Percentiles rank a stretch among this genome's conserved stretches.
These are phyloP conservation scores for Nepenthes mirabilis DNA, from an alignment of 148 eudicot species.

Conservation along the genomic window DNA sequence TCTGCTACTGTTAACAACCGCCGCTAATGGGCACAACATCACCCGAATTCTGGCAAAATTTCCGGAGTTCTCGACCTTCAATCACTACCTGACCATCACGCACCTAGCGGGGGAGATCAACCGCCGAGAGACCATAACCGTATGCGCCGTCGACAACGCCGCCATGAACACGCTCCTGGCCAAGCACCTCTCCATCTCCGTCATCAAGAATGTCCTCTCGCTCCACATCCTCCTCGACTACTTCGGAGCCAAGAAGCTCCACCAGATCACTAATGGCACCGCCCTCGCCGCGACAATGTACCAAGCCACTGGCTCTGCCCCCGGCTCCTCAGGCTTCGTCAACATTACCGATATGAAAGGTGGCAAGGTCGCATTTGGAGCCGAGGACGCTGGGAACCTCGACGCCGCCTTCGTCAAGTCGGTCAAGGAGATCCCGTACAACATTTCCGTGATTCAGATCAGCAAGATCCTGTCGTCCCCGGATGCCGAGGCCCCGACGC, in stretches of 20 bases:
- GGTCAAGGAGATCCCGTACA: conserved; percentile 58
- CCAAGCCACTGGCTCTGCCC: conserved; percentile 85
- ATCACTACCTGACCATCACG: conserved; percentile 77
- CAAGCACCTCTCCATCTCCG: conserved; percentile 44
- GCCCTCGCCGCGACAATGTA: conserved; percentile 89
- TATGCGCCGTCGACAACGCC: conserved; percentile 75
- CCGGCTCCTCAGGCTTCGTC: conserved; percentile 76
- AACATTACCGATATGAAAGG: conserved; percentile 77
- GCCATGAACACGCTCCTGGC: conserved; percentile 37
- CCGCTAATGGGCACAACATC: conserved; percentile 54
- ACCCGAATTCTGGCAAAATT: conserved; percentile 44
- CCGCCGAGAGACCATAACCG: conserved; percentile 67
- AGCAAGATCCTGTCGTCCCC: conserved; percentile 35
- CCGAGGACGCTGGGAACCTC: conserved; percentile 25
- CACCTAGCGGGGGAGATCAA: conserved; percentile 90
- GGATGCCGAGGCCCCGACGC: conserved; percentile 65
- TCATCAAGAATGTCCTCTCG: conserved; percentile 61
- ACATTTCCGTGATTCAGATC: conserved; percentile 71
- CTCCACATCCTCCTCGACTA: conserved; percentile 85
- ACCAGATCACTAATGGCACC: conserved; percentile 74
- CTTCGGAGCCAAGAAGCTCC: conserved; percentile 87
- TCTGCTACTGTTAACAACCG: conserved; percentile 1
- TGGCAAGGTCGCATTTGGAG: conserved; percentile 75
- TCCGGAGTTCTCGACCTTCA: conserved; percentile 76
- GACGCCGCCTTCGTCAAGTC: conserved; percentile 56